Base-by-base conservation (phyloP, 2,329 filamentous ascomycete species). In the Aspergillus vadensis region DNA sequence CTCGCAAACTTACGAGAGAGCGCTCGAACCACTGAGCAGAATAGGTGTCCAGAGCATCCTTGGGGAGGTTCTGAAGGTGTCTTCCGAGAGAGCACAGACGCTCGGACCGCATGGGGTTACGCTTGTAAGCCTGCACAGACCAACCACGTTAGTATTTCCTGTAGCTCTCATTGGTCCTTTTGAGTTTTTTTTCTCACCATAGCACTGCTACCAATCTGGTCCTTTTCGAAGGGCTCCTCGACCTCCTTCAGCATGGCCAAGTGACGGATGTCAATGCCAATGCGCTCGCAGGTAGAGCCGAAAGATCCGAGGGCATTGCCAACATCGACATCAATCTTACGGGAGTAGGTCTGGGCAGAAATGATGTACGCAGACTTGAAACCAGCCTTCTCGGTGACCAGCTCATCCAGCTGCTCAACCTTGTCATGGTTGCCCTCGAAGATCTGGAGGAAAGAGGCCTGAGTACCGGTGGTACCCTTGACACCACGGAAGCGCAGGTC, bases 271-370 rank as follows among this genome's bases (percentile, higher is more conserved):
- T 94, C 90, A 50, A 84, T 83, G 52, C 86, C 85, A 62, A 96
- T 93, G 61, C 88, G 86, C 72, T 91, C 85, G 53, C 87, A 90
- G 0, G 91, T 91, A n/a, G 91, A 84, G 23, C 91, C 92, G 55
- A 97, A 87, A 1, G 87, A 91, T 32, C 85, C 83, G 36, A 97
- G 81, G n/a, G 90, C 91, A 72, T 95, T 93, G 69, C 88, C 85
- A n/a, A 97, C 82, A 59, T 88, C 83, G 43, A 91, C 82, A 73
- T 97, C 92, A 57, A 97, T 88, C 79, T 95, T 95, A 64, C 91
- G 86, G 4, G 89, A 88, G 78, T 91, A 91, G 6, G 88, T 91
- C 72, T 93, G 90, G 19, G 86, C 87, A 7, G 88, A 89, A 60
- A 92, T 85, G 63, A 84, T 83, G 70, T 85, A 89, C 49, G 82